Evolutionary conservation across 2,329 filamentous ascomycete species (phyloP).

Genomic region (Penicillium aurantiogriseum): DNA sequence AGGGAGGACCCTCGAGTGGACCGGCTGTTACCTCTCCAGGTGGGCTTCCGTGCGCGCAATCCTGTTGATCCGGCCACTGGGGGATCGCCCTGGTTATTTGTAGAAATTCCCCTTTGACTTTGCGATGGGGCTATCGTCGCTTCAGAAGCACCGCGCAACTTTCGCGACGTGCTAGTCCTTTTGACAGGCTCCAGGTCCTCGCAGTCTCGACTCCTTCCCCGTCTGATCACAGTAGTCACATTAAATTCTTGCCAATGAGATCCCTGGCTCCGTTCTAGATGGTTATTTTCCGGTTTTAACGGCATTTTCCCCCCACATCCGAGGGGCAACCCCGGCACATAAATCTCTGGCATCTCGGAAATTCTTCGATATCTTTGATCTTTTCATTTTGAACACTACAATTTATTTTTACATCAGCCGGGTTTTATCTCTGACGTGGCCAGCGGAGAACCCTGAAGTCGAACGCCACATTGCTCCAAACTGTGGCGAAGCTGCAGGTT

Average conservation of each 20-base stretch:
- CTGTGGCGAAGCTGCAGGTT: constrained; percentile 42
- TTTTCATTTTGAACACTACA: not conserved
- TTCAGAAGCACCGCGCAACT: constrained; percentile 16
- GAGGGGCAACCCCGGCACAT: constrained; percentile 18
- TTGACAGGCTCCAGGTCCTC: constrained; percentile 15
- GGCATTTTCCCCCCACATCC: constrained; percentile 19
- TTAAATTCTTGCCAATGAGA: constrained; percentile 27
- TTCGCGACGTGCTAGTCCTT: constrained; percentile 1
- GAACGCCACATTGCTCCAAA: constrained; percentile 27
- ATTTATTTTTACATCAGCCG: constrained; percentile 8
- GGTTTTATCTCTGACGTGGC: constrained; percentile 35
- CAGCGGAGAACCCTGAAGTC: constrained; percentile 16
- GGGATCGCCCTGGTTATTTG: constrained; percentile 9
- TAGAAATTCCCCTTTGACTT: constrained; percentile 17
- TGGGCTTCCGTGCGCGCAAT: constrained; percentile 20
- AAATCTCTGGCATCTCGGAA: constrained; percentile 11
- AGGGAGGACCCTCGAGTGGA: constrained; percentile 10
- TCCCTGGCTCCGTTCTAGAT: constrained; percentile 18
- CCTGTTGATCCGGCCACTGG: constrained; percentile 3
- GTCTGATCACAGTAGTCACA: constrained; percentile 23
- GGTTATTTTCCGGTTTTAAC: constrained; percentile 14
- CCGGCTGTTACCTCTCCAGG: constrained; percentile 3
- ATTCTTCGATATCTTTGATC: not conserved
- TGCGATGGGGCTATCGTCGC: constrained; percentile 10
- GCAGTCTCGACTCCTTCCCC: constrained; percentile 17